A percentile compares a stretch with the other conserved stretches of the same genome.
phyloP scores from a whole-genome alignment of 1,284 basidiomycete species.

The Pseudozyma sp. region DNA sequence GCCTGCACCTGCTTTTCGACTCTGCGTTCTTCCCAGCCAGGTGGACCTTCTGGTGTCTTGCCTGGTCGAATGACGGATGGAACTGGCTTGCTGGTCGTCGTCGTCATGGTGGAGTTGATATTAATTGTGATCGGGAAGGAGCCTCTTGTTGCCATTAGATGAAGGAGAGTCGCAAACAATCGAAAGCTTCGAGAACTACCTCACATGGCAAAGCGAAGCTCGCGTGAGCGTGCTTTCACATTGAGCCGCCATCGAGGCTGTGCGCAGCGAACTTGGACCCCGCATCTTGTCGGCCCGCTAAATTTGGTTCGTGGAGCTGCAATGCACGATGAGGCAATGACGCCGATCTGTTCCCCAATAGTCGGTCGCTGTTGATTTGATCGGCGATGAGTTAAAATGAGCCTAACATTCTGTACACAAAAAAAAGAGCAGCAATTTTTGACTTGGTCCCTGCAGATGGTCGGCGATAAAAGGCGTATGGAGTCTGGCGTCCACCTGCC shows the following conservation, averaged over 20 bases:
- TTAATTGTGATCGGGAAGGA: not conserved
- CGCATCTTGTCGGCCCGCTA: not conserved
- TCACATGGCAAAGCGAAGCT: not conserved
- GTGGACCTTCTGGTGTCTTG: slow-evolving; percentile 49
- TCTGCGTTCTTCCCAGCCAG: slow-evolving; percentile 54
- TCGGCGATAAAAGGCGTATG: slow-evolving; percentile 7
- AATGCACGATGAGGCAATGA: slow-evolving; percentile 21
- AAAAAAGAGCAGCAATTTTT: too few species aligned
- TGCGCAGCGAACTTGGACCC: slow-evolving; percentile 1
- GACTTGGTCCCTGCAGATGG: too few species aligned
- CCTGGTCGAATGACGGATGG: slow-evolving; percentile 54
- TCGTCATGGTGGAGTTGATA: slow-evolving; percentile 4
- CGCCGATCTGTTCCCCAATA: not conserved
- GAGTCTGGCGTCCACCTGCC: not conserved
- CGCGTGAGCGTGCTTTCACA: not conserved
- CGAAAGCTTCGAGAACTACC: not conserved
- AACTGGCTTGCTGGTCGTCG: slow-evolving; percentile 16
- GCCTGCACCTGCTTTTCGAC: slow-evolving; percentile 37
- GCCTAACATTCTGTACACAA: too few species aligned
- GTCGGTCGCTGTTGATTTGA: too few species aligned
- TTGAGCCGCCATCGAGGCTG: not conserved
- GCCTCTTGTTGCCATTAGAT: not conserved
- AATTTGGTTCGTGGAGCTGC: not conserved
- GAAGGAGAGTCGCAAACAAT: not conserved
- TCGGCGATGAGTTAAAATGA: too few species aligned